A percentile compares a stretch with the other conserved stretches of the same genome.
These are phyloP conservation scores for Dactylella cylindrospora DNA, from an alignment of 2,329 filamentous ascomycete species.

Conservation along the genomic window DNA sequence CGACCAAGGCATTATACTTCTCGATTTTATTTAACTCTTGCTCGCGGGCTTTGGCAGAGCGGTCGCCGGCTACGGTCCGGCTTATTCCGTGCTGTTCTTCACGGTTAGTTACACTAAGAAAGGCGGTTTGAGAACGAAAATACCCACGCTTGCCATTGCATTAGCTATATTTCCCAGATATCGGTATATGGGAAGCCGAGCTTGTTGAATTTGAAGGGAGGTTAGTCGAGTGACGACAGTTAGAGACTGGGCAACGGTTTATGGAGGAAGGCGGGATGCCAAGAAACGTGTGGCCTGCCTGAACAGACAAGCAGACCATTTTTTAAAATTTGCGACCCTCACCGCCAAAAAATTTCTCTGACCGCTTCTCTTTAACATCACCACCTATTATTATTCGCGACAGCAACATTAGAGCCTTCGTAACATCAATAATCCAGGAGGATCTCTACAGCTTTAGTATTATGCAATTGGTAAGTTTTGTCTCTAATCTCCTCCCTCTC, in stretches of 20 bases:
- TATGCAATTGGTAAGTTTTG: no score
- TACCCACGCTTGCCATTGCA: slow-evolving; percentile 28
- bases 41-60: slow-evolving; percentile 66
- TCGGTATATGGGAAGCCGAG: neutral
- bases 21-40: slow-evolving; percentile 74
- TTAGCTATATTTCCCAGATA: neutral
- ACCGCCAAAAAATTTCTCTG: neutral
- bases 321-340: neutral
- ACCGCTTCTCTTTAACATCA: neutral
- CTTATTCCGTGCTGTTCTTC: slow-evolving; percentile 83
- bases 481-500: no score
- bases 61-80: slow-evolving; percentile 59
- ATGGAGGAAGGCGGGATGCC: neutral
- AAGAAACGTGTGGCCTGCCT: neutral
- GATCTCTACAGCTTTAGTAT: no score
- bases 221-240: neutral
- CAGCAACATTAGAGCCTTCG: no score
- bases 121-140: no score
- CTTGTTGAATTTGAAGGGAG: neutral
- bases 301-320: neutral
- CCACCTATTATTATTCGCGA: no score
- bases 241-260: neutral
- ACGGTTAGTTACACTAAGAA: no score
- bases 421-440: no score
- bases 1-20: slow-evolving; percentile 72